Base-by-base conservation (phyloP, 495 filamentous ascomycete genomes). In the Astrocystis sublimbata region DNA sequence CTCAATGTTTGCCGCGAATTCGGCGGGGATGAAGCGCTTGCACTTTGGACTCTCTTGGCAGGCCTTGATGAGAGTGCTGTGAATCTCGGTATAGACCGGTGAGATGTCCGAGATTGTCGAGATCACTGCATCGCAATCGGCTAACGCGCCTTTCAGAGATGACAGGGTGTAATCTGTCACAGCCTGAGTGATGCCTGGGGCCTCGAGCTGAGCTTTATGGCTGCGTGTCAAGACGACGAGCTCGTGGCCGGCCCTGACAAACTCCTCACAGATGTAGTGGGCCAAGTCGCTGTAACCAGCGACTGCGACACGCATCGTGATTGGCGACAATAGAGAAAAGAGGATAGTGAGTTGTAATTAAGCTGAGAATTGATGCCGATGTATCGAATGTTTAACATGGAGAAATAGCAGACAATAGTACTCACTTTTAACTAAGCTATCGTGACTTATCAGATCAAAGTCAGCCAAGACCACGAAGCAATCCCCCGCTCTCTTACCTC, bases 1-100 rank as follows among this genome's bases (percentile, higher is more conserved):
- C 19, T 53, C 49, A 12, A 53, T 53, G 24, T 53, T 38, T 19
- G n/a, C 49, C 6, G 49, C 49, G 24, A 53, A 53, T 13, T 53
- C 49, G 4, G 49, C 49, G 15, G 49, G 49, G 10, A 53, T 38
- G 8, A 53, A 53, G 15, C 49, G 49, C 21, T 53, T 53, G 30
- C 49, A 53, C 9, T 33, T 53, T 19, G 49, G 49, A 31, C 30
- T 35, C 28, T 53, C 49, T 2, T 53, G 30, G 28, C 49, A 53
- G 15, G 49, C 49, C 9, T 9, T 3, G n/a, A 53, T 35, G 28
- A 53, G 49, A 24, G 45, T 38, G 6, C 15, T 33, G 30, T 53
- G 49, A n/a, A 53, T 19, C 6, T 53, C 33, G 12, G 30, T 53
- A 24, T 53, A 53, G 13, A 12, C 49, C 2, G 49, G 19, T 2